phyloP scores from a whole-genome alignment of 495 filamentous ascomycete species.

The Chlorociboria aeruginascens region DNA sequence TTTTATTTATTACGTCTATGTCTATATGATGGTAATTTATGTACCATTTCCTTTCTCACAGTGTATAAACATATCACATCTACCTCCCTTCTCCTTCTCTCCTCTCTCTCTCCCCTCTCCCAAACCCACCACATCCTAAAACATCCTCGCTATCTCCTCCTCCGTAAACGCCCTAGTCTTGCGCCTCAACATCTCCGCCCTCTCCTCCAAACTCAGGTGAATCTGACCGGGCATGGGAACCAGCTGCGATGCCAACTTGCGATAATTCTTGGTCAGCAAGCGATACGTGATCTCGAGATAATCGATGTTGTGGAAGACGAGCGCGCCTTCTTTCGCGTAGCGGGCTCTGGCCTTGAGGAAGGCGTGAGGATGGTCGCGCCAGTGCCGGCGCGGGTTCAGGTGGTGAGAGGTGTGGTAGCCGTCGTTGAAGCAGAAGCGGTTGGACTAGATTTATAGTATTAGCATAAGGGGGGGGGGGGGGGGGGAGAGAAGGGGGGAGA shows the following conservation, averaged over 20 bases:
- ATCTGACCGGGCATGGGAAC: slow-evolving; percentile 45
- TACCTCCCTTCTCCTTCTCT: too few relatives aligned
- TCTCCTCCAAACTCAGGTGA: slow-evolving; percentile 43
- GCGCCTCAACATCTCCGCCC: slow-evolving; percentile 46
- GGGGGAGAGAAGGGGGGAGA: background rate
- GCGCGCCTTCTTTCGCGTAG: slow-evolving; percentile 46
- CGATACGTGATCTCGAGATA: slow-evolving; percentile 54
- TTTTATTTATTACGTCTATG: too few relatives aligned
- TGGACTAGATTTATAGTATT: slow-evolving; percentile 35
- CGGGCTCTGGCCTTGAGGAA: slow-evolving; percentile 50
- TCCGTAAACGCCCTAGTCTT: slow-evolving; percentile 50
- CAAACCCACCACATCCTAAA: too few relatives aligned
- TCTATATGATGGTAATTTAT: too few relatives aligned
- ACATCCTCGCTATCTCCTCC: slow-evolving; percentile 41
- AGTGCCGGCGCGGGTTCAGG: slow-evolving; percentile 60
- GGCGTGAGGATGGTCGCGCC: slow-evolving; percentile 57
- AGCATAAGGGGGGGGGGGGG: slow-evolving; percentile 1
- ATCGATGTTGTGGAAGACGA: slow-evolving; percentile 62
- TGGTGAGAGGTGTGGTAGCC: slow-evolving; percentile 72
- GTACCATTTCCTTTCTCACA: too few relatives aligned
- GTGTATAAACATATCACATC: too few relatives aligned
- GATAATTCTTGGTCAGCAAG: background rate
- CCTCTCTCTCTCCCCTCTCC: too few relatives aligned
- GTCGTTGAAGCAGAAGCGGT: slow-evolving; percentile 66
- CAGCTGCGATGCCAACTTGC: background rate